Base-by-base conservation (phyloP, 768 basidiomycete genomes). In the Clitopilus hobsonii region DNA sequence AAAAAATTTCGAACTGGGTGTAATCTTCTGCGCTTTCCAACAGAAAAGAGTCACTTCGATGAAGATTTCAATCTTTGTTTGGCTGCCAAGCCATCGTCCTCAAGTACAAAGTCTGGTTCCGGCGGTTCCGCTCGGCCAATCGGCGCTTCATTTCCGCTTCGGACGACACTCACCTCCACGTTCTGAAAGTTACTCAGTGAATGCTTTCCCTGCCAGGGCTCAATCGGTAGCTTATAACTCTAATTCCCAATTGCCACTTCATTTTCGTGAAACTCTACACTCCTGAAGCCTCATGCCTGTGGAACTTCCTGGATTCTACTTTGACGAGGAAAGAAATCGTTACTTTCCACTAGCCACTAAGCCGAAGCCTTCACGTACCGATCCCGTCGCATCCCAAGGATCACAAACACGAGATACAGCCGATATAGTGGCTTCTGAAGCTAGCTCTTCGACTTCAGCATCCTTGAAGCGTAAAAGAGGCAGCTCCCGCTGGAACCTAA, bases 281-380 rank as follows among this genome's bases (percentile, higher is more conserved):
- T 20, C 41, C 41, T 45, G 41, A 23, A 45, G 41, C 41, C 22
- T 23, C 5, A 82, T 82, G 79, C 75, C 78, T 51, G 70, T 64
- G 54, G 69, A 78, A 11, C 71, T 85, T 10, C 81, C 83, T 50
- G 85, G 85, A 1, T 67, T 84, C 51, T 81, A 79, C 62, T 86
- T 76, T 70, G 83, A 86, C 61, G 63, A 70, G 56, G 62, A 63
- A 28, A 69, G 65, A 53, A 78, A 80, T 36, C 75, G 84, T 8
- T 86, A 86, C 64, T 86, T 85, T 60, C 80, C 84, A 22, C 28
- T 76, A 11, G 73, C 77, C 22, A 77, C 77, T 1, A 70, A 66
- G 32, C 75, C 71, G 32, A 67, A 65, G 52, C 6, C 41, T 45
- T 45, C 41, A 18, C 41, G 45, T 45, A 8, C 32, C 62, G 49